Base-by-base conservation (phyloP, 164 flowering plant genomes). In the Pachysandra terminalis region DNA sequence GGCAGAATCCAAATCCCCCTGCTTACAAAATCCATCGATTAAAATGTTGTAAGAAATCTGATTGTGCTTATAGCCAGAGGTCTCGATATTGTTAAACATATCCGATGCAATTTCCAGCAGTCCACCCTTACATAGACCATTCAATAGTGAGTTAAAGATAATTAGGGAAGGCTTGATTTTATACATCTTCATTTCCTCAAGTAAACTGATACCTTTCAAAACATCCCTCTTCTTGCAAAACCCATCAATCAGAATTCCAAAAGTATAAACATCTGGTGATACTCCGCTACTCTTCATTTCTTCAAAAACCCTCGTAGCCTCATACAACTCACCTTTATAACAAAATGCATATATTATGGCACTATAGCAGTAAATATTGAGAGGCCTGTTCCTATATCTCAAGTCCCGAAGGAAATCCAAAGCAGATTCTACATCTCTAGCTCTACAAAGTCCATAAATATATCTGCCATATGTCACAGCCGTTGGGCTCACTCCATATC, bases 381-480 rank as follows among this genome's bases (percentile, higher is more conserved):
- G 22, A 45, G 78, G 80, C 54, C 61, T 67, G 54, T 59, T 63
- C 45, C 23, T 45, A 10, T 10, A 14, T 45, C 28, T 72, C 75
- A 77, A 59, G 3, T 21, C n/a, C 40, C 56, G 60, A 27, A 84
- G 35, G 37, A 73, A 67, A 0, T 72, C 32, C 67, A 72, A 26
- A 28, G 88, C 86, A 65, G 35, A 3, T 23, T 79, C 83, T 49
- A 73, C 66, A 66, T 9, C 22, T 40, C 86, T 84, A 61, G 59
- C 72, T 67, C 73, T 80, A 65, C 84, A 81, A 40, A 82, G 85
- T 68, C 86, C 88, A 66, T 23, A 19, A 32, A 84, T 68, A 56
- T 64, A 82, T 35, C 70, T 67, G 72, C 81, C 25, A 59, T 82
- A 74, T 63, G 86, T 81, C 24, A 79, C 80, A 68, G 76, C 75